These are phyloP conservation scores for Apiospora kogelbergensis DNA, from an alignment of 2,329 filamentous ascomycete species.

Conservation along the genomic window DNA sequence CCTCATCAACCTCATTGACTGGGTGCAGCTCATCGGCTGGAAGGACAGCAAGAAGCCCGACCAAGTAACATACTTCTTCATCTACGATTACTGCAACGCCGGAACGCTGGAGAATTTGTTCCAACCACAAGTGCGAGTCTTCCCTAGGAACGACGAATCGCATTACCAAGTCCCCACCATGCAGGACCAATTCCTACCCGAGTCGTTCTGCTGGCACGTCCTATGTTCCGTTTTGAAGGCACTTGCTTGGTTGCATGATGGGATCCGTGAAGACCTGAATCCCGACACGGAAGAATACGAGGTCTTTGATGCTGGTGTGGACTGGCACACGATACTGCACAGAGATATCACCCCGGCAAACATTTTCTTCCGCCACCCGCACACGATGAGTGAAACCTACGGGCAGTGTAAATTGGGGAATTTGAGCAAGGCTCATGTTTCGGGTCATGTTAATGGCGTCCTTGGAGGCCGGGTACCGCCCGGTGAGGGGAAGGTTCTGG, in stretches of 20 bases:
- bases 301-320: slow-evolving; percentile 28
- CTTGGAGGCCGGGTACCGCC: slow-evolving; percentile 8
- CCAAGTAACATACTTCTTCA: slow-evolving; percentile 30
- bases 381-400: slow-evolving; percentile 46
- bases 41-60: neutral
- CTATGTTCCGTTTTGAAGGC: slow-evolving; percentile 47
- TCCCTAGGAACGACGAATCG: neutral
- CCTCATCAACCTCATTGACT: slow-evolving; percentile 43
- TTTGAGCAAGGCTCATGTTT: slow-evolving; percentile 41
- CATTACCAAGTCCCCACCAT: neutral
- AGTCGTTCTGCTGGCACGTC: slow-evolving; percentile 58
- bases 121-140: neutral
- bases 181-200: slow-evolving; percentile 41
- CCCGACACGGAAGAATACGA: slow-evolving; percentile 11
- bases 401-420: slow-evolving; percentile 55
- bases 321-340: slow-evolving; percentile 55
- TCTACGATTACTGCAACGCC: slow-evolving; percentile 55
- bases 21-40: slow-evolving; percentile 26
- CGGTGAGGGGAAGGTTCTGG: slow-evolving; percentile 22
- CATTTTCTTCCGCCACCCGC: slow-evolving; percentile 50
- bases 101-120: slow-evolving; percentile 47
- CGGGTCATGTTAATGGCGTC: slow-evolving; percentile 33
- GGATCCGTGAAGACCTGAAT: slow-evolving; percentile 31
- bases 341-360: slow-evolving; percentile 46
- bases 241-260: slow-evolving; percentile 53